phyloP scores from a whole-genome alignment of 78 protist species.

The Protostelium mycophagum region DNA sequence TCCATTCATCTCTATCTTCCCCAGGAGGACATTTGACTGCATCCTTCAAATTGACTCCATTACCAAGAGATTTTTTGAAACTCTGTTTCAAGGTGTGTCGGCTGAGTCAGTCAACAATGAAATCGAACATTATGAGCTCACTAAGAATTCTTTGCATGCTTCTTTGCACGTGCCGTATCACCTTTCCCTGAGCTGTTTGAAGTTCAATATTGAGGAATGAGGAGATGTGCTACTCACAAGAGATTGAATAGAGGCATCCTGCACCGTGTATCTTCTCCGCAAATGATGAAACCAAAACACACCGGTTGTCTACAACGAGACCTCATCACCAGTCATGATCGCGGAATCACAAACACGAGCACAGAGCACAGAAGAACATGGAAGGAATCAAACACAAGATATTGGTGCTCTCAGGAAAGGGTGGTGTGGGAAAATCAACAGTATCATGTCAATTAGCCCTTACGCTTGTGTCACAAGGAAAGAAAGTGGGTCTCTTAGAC shows the following conservation, averaged over 20 bases:
- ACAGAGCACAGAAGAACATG: too few species aligned
- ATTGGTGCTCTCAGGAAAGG: conserved; percentile 97
- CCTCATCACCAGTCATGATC: too few species aligned
- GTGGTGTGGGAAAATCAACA: conserved; percentile 91
- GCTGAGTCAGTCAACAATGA: not conserved
- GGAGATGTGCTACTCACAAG: not conserved
- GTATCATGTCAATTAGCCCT: conserved; percentile 42
- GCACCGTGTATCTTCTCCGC: too few species aligned
- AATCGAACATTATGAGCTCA: not conserved
- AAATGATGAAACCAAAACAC: too few species aligned
- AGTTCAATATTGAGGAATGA: not conserved
- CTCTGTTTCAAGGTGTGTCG: not conserved
- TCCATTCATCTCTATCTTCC: not conserved
- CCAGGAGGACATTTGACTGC: not conserved
- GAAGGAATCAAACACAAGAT: conserved; percentile 67
- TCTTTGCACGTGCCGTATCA: not conserved
- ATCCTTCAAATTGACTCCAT: not conserved
- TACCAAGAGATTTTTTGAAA: not conserved
- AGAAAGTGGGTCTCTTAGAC: conserved; percentile 86
- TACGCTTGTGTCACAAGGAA: conserved; percentile 23
- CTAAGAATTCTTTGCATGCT: not conserved
- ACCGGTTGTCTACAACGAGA: too few species aligned
- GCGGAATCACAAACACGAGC: too few species aligned
- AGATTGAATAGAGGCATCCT: not conserved
- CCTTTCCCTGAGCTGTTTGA: not conserved